These are phyloP conservation scores for Beauveria pseudobassiana DNA, from an alignment of 2,329 filamentous ascomycete genomes.

Conservation along the genomic window DNA sequence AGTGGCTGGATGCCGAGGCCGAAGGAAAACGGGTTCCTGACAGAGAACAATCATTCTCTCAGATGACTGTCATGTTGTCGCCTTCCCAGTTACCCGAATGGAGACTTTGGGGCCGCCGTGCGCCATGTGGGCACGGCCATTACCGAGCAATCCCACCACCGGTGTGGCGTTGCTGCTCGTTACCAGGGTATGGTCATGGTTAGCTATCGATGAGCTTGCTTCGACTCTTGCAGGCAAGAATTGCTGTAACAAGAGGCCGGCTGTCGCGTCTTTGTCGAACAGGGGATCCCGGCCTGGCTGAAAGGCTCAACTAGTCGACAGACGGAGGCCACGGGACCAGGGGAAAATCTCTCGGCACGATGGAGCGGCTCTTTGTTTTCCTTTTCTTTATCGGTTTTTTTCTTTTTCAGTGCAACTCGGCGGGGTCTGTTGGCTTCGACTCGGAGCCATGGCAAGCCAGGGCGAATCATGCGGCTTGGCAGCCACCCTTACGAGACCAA, in stretches of 20 bases:
- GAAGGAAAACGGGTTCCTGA: too few relatives aligned
- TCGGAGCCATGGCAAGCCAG: too few relatives aligned
- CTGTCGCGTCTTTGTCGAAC: neutral
- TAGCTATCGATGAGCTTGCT: neutral
- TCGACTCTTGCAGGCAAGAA: neutral
- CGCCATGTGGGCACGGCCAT: conserved; percentile 6
- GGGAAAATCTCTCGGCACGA: neutral
- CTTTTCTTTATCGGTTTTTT: neutral
- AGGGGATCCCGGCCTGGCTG: neutral
- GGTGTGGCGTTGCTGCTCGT: neutral
- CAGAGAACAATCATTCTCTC: neutral
- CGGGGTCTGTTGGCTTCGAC: too few relatives aligned
- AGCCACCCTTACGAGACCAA: too few relatives aligned
- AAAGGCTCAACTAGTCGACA: neutral
- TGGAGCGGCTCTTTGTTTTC: neutral
- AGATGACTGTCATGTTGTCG: neutral
- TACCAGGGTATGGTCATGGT: neutral
- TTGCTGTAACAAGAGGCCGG: neutral
- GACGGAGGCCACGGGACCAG: neutral
- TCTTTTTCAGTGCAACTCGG: too few relatives aligned
- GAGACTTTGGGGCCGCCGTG: neutral
- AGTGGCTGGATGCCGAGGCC: too few relatives aligned
- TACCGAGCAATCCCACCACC: neutral
- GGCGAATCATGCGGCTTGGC: too few relatives aligned
- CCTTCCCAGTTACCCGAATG: neutral